Evolutionary conservation across 2,329 filamentous ascomycete genomes (phyloP), one percentile per base, ranked within the genome.

Genomic region (Diaporthe helianthi): DNA sequence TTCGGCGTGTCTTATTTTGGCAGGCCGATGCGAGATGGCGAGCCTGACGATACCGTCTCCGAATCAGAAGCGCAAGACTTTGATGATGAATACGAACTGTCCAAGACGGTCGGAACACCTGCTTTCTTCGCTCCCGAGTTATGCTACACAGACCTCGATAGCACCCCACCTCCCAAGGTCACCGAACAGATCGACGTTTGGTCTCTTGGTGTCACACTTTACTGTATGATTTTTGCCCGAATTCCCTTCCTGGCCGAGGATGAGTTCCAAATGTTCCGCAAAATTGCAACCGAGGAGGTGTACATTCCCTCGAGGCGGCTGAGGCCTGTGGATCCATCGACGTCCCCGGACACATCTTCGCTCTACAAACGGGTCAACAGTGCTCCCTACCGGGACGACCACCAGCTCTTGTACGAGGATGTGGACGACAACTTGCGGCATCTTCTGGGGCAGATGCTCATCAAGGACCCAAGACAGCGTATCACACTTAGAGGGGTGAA

Each of bases 1-100:
- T 99, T 99, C 82, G 96, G 96, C 38, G 96, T 99, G 1, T 99
- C 96, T 1, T 99, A 98, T 79, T 93, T 99, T 72, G 96, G 96
- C 33, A 90, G 93, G 63, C 93, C 93, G 1, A 92, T 94, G 69
- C 87, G 93, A 47, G 93, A 97, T 55, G 92, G 92, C 65, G 93
- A 97, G 75, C 87, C 89, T 46, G 91, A 93, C 69, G 91, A 94
- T 80, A 90, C 82, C 71, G 90, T 83, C 22, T 91, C 91, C 4
- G 93, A 97, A 77, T 93, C 91, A 0, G 94, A 98, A 78, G 92
- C 93, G 13, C 90, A 89, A 49, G 93, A 97, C 76, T 89, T 97
- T 69, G 94, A 98, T 74, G 93, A 98, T 77, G 94, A 97, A 72
- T 89, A 97, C 71, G 96, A 98, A 78, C 84, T 99, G n/a, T 95